These are phyloP conservation scores for Erucastrum elatum DNA, from an alignment of 345 rosid genomes.

Conservation along the genomic window DNA sequence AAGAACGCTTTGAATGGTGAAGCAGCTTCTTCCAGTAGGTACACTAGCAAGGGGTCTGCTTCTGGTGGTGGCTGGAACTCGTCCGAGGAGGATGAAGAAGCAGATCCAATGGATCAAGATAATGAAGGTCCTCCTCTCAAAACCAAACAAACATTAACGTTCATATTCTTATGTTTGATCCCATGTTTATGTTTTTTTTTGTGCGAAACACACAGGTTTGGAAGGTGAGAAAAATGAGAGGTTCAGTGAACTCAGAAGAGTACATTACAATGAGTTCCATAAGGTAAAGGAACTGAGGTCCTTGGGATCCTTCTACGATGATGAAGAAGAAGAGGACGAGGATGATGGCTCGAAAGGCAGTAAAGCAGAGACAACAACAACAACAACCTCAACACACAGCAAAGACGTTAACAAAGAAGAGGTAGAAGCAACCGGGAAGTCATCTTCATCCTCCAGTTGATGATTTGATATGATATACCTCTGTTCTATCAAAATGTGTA, in stretches of 20 bases:
- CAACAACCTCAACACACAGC: slow-evolving; percentile 46
- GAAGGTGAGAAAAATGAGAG: slow-evolving; percentile 47
- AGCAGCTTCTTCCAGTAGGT: slow-evolving; percentile 74
- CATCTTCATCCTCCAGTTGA: slow-evolving; percentile 31
- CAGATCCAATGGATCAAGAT: slow-evolving; percentile 70
- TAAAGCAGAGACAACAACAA: slow-evolving; percentile 38
- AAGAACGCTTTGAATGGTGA: slow-evolving; percentile 58
- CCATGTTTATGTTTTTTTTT: neutral
- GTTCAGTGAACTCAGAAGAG: slow-evolving; percentile 79
- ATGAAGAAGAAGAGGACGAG: slow-evolving; percentile 64
- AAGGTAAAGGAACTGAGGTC: slow-evolving; percentile 76
- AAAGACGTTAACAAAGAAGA: slow-evolving; percentile 56
- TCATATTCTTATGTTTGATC: neutral
- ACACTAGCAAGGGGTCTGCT: slow-evolving; percentile 37
- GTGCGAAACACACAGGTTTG: slow-evolving; percentile 39
- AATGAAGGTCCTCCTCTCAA: slow-evolving; percentile 55
- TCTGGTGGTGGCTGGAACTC: slow-evolving; percentile 71
- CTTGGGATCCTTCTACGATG: slow-evolving; percentile 57
- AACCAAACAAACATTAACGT: neutral
- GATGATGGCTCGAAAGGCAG: slow-evolving; percentile 38
- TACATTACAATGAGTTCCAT: slow-evolving; percentile 83
- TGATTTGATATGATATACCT: slow-evolving; percentile 1
- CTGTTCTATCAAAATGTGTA: slow-evolving; percentile 9
- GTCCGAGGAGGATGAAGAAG: slow-evolving; percentile 83
- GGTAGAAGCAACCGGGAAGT: slow-evolving; percentile 24